Base-by-base conservation (phyloP, 2,329 filamentous ascomycete species). In the Emergomyces orientalis region DNA sequence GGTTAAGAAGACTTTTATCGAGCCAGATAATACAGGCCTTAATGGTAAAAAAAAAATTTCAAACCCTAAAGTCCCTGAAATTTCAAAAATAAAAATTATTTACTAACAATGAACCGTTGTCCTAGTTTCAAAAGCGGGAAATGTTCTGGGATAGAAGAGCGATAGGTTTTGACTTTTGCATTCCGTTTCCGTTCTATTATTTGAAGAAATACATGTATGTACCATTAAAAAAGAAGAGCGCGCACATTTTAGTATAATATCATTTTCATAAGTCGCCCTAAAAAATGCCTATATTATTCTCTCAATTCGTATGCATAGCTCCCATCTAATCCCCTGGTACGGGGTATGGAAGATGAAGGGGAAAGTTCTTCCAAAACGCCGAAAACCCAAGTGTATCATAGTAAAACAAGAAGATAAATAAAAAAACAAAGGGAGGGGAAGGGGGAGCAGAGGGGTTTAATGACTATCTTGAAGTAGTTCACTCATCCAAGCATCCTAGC, bases 21-120 rank as follows among this genome's bases (percentile, higher is more conserved):
- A 97, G 82, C 88, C 91, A 13, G 92, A 97, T 76, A 92, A 89
- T 78, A 94, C 89, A 47, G 90, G 91, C 41, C 83, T 91, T 58
- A 81, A 88, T 67, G 88, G 90, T 91, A 79, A 76, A 74, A 67
- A 9, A 51, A 34, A n/a, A n/a, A n/a, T n/a, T n/a, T n/a, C n/a
- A n/a, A n/a, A n/a, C n/a, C n/a, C n/a, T n/a, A 39, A 34, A 22
- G 14, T 22, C 13, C 32, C 22, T 2, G 19, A 54, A 19, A n/a
- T 7, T 55, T 55, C 7, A 37, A 37, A 34, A 32, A 14, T 8
- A n/a, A 17, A 49, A 17, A 4, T 54, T 27, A 19, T 52, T 43
- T 45, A 17, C 60, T 59, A 57, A 61, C 22, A 43, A n/a, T n/a
- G 27, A 22, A 51, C 17, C 47, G 43, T 19, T 55, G 61, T 11